Evolutionary conservation across 495 filamentous ascomycete species (phyloP), one percentile per base, ranked within the genome.

Genomic region (Neurospora sp.): DNA sequence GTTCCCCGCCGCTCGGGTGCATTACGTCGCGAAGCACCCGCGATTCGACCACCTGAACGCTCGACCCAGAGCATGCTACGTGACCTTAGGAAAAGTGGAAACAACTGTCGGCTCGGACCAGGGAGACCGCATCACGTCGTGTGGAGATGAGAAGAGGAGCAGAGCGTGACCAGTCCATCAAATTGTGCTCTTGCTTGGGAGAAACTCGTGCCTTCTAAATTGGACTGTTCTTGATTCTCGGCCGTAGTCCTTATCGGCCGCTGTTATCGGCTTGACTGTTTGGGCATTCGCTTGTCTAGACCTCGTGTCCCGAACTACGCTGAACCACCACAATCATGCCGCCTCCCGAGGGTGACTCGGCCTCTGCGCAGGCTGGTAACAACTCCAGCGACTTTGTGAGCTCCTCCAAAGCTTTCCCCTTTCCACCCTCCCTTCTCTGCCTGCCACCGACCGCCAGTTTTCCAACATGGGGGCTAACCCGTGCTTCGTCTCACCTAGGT

Each of bases 401-500:
- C 79, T 46, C 35, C 79, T 44, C 59, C 69, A 37, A 69, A 31
- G 38, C 16, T 20, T 40, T 40, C 37, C 44, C 27, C 3, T 40
- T n/a, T 40, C 40, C 38, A 69, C 73, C 20, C 69, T 72, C 69
- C 41, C 38, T 16, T 71, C 73, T 75, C 10, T 11, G 46, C 38
- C 27, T 27, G 38, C 71, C 68, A 59, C 16, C 37, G 70, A 39
- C 40, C 22, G 38, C 40, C n/a, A 40, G 39, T 38, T 7, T 68
- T 61, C 46, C 14, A 18, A 42, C 75, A 77, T 73, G 38, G 71
- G 73, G 70, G 70, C 75, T 80, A 76, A 77, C 72, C 61, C n/a
- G 35, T 70, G 71, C 70, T 38, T 22, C 31, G 70, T 69, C 40
- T 44, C 16, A 39, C 69, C 69, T 48, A 99, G 96, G 96, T 99